phyloP scores from a whole-genome alignment of 805 yeast species.

The Metschnikowia continentalis region DNA sequence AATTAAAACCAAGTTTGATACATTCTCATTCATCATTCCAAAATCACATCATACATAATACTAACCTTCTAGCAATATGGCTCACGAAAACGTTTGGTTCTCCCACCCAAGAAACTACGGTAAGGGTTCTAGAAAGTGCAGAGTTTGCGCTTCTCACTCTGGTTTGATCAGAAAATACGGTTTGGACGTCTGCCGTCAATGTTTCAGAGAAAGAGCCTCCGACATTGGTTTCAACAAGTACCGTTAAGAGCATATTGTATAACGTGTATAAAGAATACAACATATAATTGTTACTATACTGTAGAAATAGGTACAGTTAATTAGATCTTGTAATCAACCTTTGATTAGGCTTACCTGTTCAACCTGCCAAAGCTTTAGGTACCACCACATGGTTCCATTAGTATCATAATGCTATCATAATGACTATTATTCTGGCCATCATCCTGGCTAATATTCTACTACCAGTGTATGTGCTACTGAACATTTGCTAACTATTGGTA shows the following conservation, averaged over 20 bases:
- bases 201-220: slow-evolving; percentile 99
- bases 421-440: too few species aligned
- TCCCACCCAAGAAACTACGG: slow-evolving; percentile 99
- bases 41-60: slow-evolving; percentile 10
- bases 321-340: too few species aligned
- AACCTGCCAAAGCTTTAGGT: too few species aligned
- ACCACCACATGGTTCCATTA: too few species aligned
- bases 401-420: too few species aligned
- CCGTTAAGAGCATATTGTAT: slow-evolving; percentile 59
- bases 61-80: slow-evolving; percentile 68
- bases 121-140: slow-evolving; percentile 99
- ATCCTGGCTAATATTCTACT: too few species aligned
- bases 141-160: slow-evolving; percentile 97
- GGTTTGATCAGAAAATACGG: slow-evolving; percentile 99
- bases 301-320: too few species aligned
- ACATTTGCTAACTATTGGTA: too few species aligned
- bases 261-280: slow-evolving; percentile 14
- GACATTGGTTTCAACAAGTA: slow-evolving; percentile 99
- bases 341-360: too few species aligned
- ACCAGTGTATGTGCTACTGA: too few species aligned
- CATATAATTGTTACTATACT: slow-evolving; percentile 5
- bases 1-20: too few species aligned
- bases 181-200: slow-evolving; percentile 99
- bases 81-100: slow-evolving; percentile 99
- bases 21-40: too few species aligned